Evolutionary conservation across 164 flowering plant species (phyloP).

Genomic region (Taxillus chinensis): DNA sequence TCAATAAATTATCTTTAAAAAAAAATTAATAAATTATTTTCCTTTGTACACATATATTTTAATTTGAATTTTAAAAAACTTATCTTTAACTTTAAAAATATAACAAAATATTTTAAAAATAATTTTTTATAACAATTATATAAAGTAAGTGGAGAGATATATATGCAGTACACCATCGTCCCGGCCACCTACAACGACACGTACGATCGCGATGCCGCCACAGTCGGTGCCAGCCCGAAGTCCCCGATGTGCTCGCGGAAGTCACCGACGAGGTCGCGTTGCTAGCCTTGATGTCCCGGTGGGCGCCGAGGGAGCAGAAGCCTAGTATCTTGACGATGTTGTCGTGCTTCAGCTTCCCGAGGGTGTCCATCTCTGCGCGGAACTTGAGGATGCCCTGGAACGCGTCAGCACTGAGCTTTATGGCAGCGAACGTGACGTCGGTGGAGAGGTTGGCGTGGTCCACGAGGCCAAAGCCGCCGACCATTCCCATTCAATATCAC

Average conservation of each 20-base stretch:
- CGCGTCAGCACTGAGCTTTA: conserved; percentile 58
- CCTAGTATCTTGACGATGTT: conserved; percentile 67
- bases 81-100: no score
- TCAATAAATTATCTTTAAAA: no score
- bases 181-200: conserved; percentile 87
- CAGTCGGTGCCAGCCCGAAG: conserved; percentile 65
- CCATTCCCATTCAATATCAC: no score
- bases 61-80: no score
- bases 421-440: conserved; percentile 62
- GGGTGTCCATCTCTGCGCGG: conserved; percentile 80
- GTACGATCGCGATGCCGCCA: conserved; percentile 36
- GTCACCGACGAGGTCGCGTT: conserved; percentile 42
- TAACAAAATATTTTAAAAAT: no score
- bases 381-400: conserved; percentile 80
- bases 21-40: no score
- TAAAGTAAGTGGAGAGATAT: no score
- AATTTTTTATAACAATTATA: no score
- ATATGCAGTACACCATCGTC: conserved; percentile 53
- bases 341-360: conserved; percentile 48
- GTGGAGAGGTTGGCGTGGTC: conserved; percentile 48
- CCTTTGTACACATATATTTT: no score
- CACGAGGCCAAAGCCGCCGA: conserved; percentile 62
- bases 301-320: conserved; percentile 48
- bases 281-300: no score
- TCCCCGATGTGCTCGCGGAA: conserved; percentile 76